Conservation (phyloP, 768 basidiomycete genomes). For the Rhodotorula diobovata region DNA sequence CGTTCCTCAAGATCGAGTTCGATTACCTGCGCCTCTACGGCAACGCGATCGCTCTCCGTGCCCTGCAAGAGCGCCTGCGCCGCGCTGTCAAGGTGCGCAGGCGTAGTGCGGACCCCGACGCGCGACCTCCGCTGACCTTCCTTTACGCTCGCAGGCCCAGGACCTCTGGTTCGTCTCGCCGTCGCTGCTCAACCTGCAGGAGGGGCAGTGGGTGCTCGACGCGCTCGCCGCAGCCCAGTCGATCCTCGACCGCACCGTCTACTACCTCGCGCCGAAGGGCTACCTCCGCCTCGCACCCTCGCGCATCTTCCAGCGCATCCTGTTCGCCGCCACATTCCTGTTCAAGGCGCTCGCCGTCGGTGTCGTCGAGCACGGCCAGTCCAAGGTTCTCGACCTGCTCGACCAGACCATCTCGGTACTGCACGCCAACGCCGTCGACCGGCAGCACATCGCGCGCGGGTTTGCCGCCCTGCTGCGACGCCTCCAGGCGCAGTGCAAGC, state of each 20-base stretch:
- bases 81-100: conserved; percentile 25
- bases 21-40: conserved; percentile 32
- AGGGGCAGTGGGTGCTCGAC: conserved; percentile 37
- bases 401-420: conserved; percentile 28
- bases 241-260: conserved; percentile 32
- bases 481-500: conserved; percentile 34
- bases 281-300: conserved; percentile 28
- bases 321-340: conserved; percentile 35
- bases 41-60: conserved; percentile 32
- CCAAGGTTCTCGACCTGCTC: conserved; percentile 27
- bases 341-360: conserved; percentile 39
- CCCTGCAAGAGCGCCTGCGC: conserved; percentile 26
- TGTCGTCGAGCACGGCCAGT: conserved; percentile 36
- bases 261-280: conserved; percentile 32
- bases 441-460: conserved; percentile 27
- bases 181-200: conserved; percentile 36
- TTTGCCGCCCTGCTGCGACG: conserved; percentile 33
- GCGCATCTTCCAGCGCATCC: conserved; percentile 33
- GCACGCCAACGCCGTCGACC: conserved; percentile 21
- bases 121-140: background rate
- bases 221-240: conserved; percentile 36
- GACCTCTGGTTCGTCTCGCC: conserved; percentile 34
- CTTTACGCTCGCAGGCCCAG: background rate
- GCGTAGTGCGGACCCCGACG: too few species aligned
- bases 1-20: conserved; percentile 36